phyloP scores from a whole-genome alignment of 768 basidiomycete genomes.

The Mycena leptocephala region DNA sequence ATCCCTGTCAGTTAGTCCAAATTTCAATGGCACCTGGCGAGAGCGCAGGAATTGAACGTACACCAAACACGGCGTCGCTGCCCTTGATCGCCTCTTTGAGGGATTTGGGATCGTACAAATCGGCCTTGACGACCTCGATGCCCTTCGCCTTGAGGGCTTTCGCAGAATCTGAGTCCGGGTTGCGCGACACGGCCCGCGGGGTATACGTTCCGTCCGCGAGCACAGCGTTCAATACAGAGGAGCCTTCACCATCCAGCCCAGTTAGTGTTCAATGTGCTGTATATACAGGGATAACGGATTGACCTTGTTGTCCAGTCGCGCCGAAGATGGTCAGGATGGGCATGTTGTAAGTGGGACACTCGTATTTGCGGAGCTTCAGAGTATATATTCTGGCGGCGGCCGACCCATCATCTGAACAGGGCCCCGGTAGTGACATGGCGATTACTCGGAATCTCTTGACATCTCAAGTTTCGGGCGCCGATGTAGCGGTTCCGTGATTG shows the following conservation, averaged over 20 bases:
- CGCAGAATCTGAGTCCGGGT: constrained; percentile 21
- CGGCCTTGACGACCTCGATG: constrained; percentile 31
- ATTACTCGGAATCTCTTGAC: no score
- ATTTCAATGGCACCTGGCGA: no score
- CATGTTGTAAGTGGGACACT: neutral
- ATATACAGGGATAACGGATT: neutral
- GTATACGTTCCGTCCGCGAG: constrained; percentile 37
- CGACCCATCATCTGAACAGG: neutral
- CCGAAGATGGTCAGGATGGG: constrained; percentile 14
- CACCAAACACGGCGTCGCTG: constrained; percentile 35
- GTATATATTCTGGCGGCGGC: neutral
- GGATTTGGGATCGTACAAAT: constrained; percentile 28
- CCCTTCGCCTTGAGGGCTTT: constrained; percentile 21
- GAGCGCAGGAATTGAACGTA: neutral
- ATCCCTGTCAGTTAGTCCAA: neutral
- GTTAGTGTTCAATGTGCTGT: neutral
- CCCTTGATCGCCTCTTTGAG: constrained; percentile 31
- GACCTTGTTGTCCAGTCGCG: constrained; percentile 5
- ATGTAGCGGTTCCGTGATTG: neutral
- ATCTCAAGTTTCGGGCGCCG: no score
- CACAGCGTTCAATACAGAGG: constrained; percentile 28
- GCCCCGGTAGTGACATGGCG: no score
- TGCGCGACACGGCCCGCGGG: constrained; percentile 36
- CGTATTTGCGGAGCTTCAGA: neutral
- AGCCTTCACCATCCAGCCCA: neutral